Evolutionary conservation across 2,329 filamentous ascomycete species (phyloP).

Genomic region (Fusarium brevicatenulatum): DNA sequence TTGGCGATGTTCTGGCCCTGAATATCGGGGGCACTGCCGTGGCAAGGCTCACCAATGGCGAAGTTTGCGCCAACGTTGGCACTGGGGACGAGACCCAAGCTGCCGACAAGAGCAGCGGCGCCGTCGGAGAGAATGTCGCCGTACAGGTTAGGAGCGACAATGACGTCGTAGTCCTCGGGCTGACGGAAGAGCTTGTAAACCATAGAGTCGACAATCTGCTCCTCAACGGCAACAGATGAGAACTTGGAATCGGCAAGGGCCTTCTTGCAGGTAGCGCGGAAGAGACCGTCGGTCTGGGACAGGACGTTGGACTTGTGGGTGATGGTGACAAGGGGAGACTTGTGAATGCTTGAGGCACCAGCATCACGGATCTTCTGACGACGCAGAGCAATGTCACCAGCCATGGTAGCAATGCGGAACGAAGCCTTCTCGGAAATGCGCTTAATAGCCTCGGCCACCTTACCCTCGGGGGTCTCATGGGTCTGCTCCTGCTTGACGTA

Average conservation of each 20-base stretch:
- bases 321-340: slow-evolving; percentile 83
- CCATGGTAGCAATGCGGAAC: slow-evolving; percentile 88
- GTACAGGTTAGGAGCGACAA: slow-evolving; percentile 97
- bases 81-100: slow-evolving; percentile 88
- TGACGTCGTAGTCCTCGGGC: slow-evolving; percentile 94
- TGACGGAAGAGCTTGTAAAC: slow-evolving; percentile 99
- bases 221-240: slow-evolving; percentile 76
- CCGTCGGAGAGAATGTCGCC: slow-evolving; percentile 97
- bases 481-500: slow-evolving; percentile 98
- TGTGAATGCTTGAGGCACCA: slow-evolving; percentile 69
- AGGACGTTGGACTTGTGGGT: slow-evolving; percentile 99
- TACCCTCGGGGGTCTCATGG: slow-evolving; percentile 76
- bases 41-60: slow-evolving; percentile 97
- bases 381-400: slow-evolving; percentile 91
- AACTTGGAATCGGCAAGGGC: slow-evolving; percentile 76
- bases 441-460: slow-evolving; percentile 97
- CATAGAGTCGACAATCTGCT: slow-evolving; percentile 99
- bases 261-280: slow-evolving; percentile 80
- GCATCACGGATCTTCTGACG: slow-evolving; percentile 81
- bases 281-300: slow-evolving; percentile 94
- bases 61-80: slow-evolving; percentile 96
- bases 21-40: slow-evolving; percentile 95
- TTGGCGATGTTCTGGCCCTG: slow-evolving; percentile 93
- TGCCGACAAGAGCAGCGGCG: slow-evolving; percentile 92
- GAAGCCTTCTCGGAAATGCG: slow-evolving; percentile 89